Evolutionary conservation across 306 rosid genomes (phyloP).

Genomic region (Cicer chorassanicum): DNA sequence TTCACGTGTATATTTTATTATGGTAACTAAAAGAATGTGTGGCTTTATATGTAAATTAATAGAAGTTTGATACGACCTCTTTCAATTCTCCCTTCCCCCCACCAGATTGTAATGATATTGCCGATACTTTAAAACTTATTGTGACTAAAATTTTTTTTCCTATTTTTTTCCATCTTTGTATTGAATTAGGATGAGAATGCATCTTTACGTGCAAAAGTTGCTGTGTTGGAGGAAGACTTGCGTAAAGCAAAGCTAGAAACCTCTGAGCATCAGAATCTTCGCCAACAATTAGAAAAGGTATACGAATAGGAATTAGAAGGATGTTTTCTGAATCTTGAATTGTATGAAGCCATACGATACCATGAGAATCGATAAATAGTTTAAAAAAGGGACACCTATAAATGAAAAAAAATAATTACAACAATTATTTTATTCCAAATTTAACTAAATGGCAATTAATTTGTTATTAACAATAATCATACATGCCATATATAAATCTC

Average conservation of each 20-base stretch:
- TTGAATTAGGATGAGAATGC: constrained; percentile 75
- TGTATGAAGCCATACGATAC: constrained; percentile 19
- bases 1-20: constrained; percentile 35
- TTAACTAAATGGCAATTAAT: constrained; percentile 2
- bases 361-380: background rate
- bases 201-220: constrained; percentile 71
- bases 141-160: constrained; percentile 36
- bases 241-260: constrained; percentile 77
- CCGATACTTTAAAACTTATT: constrained; percentile 26
- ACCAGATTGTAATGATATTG: background rate
- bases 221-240: constrained; percentile 80
- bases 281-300: constrained; percentile 80
- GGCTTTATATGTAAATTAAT: constrained; percentile 30
- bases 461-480: background rate
- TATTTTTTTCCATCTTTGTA: constrained; percentile 37
- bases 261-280: constrained; percentile 63
- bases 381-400: background rate
- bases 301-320: background rate
- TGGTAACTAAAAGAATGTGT: constrained; percentile 24
- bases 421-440: constrained; percentile 19
- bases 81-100: constrained; percentile 4
- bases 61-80: constrained; percentile 31
- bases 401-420: constrained; percentile 1
- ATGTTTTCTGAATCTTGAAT: constrained; percentile 33
- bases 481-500: no score